Base-by-base conservation (phyloP, 768 basidiomycete genomes). In the Tylopilus sp. region DNA sequence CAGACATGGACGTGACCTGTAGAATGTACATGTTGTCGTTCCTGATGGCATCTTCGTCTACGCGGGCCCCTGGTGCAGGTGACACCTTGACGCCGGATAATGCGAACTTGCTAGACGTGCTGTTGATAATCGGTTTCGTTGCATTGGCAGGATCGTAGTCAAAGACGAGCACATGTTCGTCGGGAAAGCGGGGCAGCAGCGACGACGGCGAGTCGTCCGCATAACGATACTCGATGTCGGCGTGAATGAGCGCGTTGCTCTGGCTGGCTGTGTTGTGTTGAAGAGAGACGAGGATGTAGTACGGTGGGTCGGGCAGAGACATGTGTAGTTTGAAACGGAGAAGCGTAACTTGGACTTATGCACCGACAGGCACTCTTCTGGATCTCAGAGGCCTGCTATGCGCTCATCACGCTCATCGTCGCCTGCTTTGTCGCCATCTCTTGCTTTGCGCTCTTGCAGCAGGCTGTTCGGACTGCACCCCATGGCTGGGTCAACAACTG, bases 141-240 rank as follows among this genome's bases (percentile, higher is more conserved):
- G 64, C 40, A 12, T 54, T 59, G 44, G 67, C 53, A n/a, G 81
- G 77, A 56, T 86, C 80, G 58, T 80, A 83, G 66, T 89, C 80
- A 39, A 93, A 75, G 22, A 93, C 75, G 2, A 93, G 73, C 21
- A 92, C 82, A 58, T 86, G 86, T 65, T 90, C 88, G 46, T 79
- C 75, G 11, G 78, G 71, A 36, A 75, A 73, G 31, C 73, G 77
- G 5, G 86, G 83, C 36, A 89, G 69, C 12, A 91, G 69, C 11
- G 79, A 68, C n/a, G 81, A 67, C 3, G 88, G 83, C 0, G 84
- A 76, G 62, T 93, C 91, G 59, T 93, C 88, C 18, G 81, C 78
- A 62, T 88, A 92, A 59, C 88, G 86, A 64, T 91, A 91, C 58
- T 91, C 85, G 17, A 93, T 83, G 39, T 73, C 70, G 5, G 88